Evolutionary conservation across 495 filamentous ascomycete species (phyloP).

Genomic region (Aspergillus kassunensis): DNA sequence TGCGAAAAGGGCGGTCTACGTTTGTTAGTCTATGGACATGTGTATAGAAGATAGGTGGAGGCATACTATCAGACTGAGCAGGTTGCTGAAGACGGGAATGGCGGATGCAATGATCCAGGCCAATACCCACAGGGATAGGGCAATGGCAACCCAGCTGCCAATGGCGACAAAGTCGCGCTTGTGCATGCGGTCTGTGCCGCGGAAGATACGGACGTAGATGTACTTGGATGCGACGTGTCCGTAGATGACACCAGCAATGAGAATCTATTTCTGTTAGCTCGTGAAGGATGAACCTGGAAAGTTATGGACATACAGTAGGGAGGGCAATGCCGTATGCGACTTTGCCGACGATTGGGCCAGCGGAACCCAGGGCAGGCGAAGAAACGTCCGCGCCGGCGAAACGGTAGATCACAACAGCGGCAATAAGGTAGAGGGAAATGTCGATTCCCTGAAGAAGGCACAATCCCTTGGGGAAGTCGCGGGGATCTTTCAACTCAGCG

Average conservation of each 20-base stretch:
- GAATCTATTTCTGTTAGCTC: slow-evolving; percentile 33
- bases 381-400: slow-evolving; percentile 64
- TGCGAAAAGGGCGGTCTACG: slow-evolving; percentile 38
- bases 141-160: slow-evolving; percentile 56
- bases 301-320: slow-evolving; percentile 51
- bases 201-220: slow-evolving; percentile 60
- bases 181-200: slow-evolving; percentile 57
- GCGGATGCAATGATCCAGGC: slow-evolving; percentile 70
- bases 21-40: too few relatives aligned
- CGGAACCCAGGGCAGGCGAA: slow-evolving; percentile 70
- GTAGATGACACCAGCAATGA: slow-evolving; percentile 64
- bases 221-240: slow-evolving; percentile 61
- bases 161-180: slow-evolving; percentile 49
- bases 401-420: slow-evolving; percentile 57
- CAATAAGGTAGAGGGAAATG: slow-evolving; percentile 58
- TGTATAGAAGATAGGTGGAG: not conserved
- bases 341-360: slow-evolving; percentile 59
- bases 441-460: slow-evolving; percentile 60
- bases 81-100: slow-evolving; percentile 67
- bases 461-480: slow-evolving; percentile 64
- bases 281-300: not conserved
- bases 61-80: slow-evolving; percentile 51
- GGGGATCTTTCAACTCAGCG: slow-evolving; percentile 67
- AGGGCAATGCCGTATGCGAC: slow-evolving; percentile 72
- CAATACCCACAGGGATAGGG: slow-evolving; percentile 53